Conservation (phyloP, 345 rosid species). For the rapeseed (Brassica napus) region Da-Ae NC_063441.1:172001-172500, state of each 20-base stretch:
- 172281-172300: background rate
- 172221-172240: no score
- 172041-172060: background rate
- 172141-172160: no score
- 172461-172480: background rate
- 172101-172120: no score
- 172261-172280: no score
- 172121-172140: no score
- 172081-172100: no score
- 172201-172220: no score
- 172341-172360: slow-evolving; percentile 18
- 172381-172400: slow-evolving; percentile 20
- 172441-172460: background rate
- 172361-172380: slow-evolving; percentile 31
- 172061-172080: background rate
- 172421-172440: background rate
- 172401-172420: slow-evolving; percentile 2
- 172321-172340: slow-evolving; percentile 16
- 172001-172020: background rate
- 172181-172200: no score
- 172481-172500: background rate
- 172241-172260: no score
- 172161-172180: no score
- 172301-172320: background rate
- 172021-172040: background rate